Evolutionary conservation across 148 eudicot species (phyloP), one percentile per base, ranked within the genome.

Genomic region (Camellia granthamiana): DNA sequence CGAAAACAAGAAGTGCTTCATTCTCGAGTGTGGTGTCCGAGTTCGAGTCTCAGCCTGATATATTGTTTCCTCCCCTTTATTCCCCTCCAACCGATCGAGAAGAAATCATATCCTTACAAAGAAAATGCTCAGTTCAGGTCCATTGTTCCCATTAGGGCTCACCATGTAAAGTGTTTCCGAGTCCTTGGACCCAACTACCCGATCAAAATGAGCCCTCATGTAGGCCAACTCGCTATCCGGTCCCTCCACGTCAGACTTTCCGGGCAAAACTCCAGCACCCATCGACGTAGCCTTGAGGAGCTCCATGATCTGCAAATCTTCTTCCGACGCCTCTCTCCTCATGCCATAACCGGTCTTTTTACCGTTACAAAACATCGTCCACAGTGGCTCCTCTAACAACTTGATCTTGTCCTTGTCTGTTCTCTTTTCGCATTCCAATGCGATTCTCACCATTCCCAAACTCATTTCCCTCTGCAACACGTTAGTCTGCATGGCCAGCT

Each of bases 201-300:
- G 88, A 3, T 94, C 96, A n/a, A 94, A 94, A 77, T 83, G 84
- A 3, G 93, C 93, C 81, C 97, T 64, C 83, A 94, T 85, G 65
- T 94, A 94, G 0, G 93, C 93, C 83, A 92, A 5, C 83, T 94
- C 98, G 0, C 88, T 87, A 8, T 93, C 94, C 0, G 88, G 76
- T 6, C 95, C 93, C 12, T 91, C 97, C 15, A 42, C 69, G 11
- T 84, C 91, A 5, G 83, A 65, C 9, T 76, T 87, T 3, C 86
- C 88, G 5, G 97, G 97, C 65, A 94, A 54, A 3, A 91, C 97
- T 3, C 98, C 98, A 0, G 92, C 94, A 1, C 98, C 98, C 92
- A 90, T 94, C 0, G 97, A 87, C 59, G 85, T 85, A 1, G 92
- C 85, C 87, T 80, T 88, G 0, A 94, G 84, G 8, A 92, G 75